Base-by-base conservation (phyloP, 768 basidiomycete genomes). In the Hericium alpestre region DNA sequence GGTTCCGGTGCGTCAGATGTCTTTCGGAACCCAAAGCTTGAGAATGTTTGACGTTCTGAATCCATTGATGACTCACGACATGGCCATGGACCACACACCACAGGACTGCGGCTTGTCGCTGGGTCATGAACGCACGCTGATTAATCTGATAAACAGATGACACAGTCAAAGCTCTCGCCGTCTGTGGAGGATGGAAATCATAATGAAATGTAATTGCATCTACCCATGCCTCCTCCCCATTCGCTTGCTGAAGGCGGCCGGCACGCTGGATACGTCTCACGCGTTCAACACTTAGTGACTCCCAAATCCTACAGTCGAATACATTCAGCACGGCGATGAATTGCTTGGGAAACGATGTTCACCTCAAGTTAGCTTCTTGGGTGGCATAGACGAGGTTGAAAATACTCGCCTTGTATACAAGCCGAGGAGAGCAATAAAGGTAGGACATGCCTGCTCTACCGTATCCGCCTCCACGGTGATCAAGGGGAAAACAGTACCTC, bases 351-450 rank as follows among this genome's bases (percentile, higher is more conserved):
- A 16, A 20, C 9, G 3, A 20, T 5, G 68, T 76, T 64, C 58
- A 84, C 87, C 74, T 79, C 58, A 86, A 67, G 46, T 85, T 87
- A 15, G 90, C 90, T 46, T 71, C 65, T 71, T 95, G 95, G 67
- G 86, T 90, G 23, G 83, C 81, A 69, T 88, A 95, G 39, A 96
- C 92, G 47, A 96, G 78, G 67, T 96, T 95, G 76, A 96, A 95
- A 25, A 95, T 82, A 65, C 84, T 88, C 4, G 80, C 85, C 62
- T 79, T 74, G 70, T 87, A 87, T 37, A 88, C 90, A 22, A 93
- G 72, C 39, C 71, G 73, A 0, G 92, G 94, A 1, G 81, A 93
- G 64, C 90, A 91, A 67, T 87, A 72, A 18, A 94, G 71, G 70
- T 82, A 96, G 3, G 89, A 88, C 58, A 76, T 78, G 3, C 87